Evolutionary conservation across 2,329 filamentous ascomycete genomes (phyloP), one percentile per base, ranked within the genome.

Genomic region (Fusarium verrucosum): DNA sequence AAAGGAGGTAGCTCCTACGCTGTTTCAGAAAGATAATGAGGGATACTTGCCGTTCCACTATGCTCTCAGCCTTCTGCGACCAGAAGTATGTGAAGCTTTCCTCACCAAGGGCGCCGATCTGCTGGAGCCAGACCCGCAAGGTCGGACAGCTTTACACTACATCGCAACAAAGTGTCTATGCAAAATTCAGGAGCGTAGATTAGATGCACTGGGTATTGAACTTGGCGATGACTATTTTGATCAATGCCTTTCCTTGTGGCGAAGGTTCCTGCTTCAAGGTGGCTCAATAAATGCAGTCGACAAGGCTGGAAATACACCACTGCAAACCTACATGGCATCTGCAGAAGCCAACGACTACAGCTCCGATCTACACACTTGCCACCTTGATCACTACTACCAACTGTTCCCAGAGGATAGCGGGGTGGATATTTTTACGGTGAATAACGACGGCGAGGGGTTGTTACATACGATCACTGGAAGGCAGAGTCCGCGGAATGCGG

Each of bases 211-310:
- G 10, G 9, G 8, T 0, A 22, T 43, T 4, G 17, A 44, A 1
- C n/a, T 58, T 3, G 14, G 22, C 9, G 6, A 28, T 1, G 51
- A 61, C 2, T 57, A 51, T 11, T 61, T 65, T 22, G 47, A 54
- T 2, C 50, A 47, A 3, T 64, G 68, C 5, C 4, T 46, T 8
- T 30, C 17, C 9, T 22, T 71, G 3, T 71, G 68, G 66, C 5
- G 41, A 8, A 55, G 7, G 1, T 57, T 45, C 13, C 4, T 66
- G 1, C 17, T 25, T 0, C 30, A 49, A 16, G 66, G 68, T 14
- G 64, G 49, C 4, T 60, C 51, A 2, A 58, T 71, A 46, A 66
- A 71, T 16, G 38, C 7, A 5, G 2, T 28, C 2, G 66, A 71
- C 42, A 32, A 52, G 0, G 40, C 9, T 25, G 69, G 69, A 16